Evolutionary conservation across 1,284 basidiomycete species (phyloP).

Genomic region (Crucibulum parvulum): DNA sequence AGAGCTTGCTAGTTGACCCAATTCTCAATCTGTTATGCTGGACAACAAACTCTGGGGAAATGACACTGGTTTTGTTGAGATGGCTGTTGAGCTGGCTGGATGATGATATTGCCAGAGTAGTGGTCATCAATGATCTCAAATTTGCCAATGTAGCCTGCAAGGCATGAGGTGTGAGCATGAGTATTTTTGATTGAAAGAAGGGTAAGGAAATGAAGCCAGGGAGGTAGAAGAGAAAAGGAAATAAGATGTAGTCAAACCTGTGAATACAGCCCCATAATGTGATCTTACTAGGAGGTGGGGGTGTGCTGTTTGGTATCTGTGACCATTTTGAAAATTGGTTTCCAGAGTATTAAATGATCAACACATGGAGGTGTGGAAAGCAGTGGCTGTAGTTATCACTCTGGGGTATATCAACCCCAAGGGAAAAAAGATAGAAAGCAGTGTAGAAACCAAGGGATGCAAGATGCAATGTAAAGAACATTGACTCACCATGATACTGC

Average conservation of each 20-base stretch:
- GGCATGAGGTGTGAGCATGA: slow-evolving; percentile 11
- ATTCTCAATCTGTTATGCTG: slow-evolving; percentile 90
- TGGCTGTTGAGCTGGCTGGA: slow-evolving; percentile 99
- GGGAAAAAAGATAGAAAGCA: slow-evolving; percentile 4
- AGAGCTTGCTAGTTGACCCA: slow-evolving; percentile 96
- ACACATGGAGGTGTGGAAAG: slow-evolving; percentile 56
- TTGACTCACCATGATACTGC: slow-evolving; percentile 92
- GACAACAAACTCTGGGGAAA: slow-evolving; percentile 98
- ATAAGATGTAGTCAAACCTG: slow-evolving; percentile 56
- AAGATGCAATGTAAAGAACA: neutral
- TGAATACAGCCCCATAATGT: slow-evolving; percentile 56
- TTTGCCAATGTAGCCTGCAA: slow-evolving; percentile 95
- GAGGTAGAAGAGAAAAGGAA: neutral
- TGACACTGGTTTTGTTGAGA: slow-evolving; percentile 98
- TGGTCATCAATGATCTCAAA: slow-evolving; percentile 99
- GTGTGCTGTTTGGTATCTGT: slow-evolving; percentile 57
- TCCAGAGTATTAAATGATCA: slow-evolving; percentile 77
- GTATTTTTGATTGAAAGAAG: no score
- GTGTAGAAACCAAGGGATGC: neutral
- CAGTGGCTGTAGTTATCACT: slow-evolving; percentile 79
- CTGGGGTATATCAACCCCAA: slow-evolving; percentile 42
- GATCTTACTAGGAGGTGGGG: slow-evolving; percentile 21
- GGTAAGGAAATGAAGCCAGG: slow-evolving; percentile 2
- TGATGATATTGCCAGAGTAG: slow-evolving; percentile 97
- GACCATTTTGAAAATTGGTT: slow-evolving; percentile 60